phyloP scores from a whole-genome alignment of 441 rosid genomes.

The California macrophylla region DNA sequence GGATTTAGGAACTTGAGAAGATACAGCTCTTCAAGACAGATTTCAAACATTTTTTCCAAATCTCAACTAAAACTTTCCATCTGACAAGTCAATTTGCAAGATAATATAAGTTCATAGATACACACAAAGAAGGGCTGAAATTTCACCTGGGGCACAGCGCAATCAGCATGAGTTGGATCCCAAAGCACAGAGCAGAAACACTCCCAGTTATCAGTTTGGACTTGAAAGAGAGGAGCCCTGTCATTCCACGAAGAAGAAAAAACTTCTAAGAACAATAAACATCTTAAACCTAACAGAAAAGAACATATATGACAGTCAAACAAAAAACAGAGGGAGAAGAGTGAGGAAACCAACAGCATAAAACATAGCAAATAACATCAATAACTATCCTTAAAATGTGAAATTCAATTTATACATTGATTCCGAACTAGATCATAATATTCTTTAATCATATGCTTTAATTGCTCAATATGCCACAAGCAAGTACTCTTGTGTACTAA shows the following conservation, averaged over 20 bases:
- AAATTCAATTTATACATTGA: neutral
- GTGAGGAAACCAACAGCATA: neutral
- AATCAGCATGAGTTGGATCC: conserved; percentile 85
- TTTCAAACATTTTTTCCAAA: neutral
- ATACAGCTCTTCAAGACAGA: neutral
- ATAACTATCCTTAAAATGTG: neutral
- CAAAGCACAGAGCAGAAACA: conserved; percentile 73
- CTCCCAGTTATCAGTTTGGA: conserved; percentile 85
- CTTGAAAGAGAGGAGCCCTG: conserved; percentile 91
- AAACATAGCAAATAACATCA: neutral
- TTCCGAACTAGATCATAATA: neutral
- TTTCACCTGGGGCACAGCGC: conserved; percentile 77
- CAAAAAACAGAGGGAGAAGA: neutral
- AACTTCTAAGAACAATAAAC: conserved; percentile 11
- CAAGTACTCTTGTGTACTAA: neutral
- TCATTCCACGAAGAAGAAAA: conserved; percentile 8
- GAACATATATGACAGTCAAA: neutral
- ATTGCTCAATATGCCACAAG: neutral
- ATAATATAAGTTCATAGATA: neutral
- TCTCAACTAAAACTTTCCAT: neutral
- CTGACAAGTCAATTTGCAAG: neutral
- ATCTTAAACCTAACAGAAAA: conserved; percentile 12
- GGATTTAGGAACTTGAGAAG: neutral
- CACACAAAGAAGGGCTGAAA: neutral
- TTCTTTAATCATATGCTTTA: neutral